Percentiles rank a stretch among this genome's conserved stretches.
These are phyloP conservation scores for Prinsepia uniflora DNA, from an alignment of 306 rosid species.

Conservation along the genomic window DNA sequence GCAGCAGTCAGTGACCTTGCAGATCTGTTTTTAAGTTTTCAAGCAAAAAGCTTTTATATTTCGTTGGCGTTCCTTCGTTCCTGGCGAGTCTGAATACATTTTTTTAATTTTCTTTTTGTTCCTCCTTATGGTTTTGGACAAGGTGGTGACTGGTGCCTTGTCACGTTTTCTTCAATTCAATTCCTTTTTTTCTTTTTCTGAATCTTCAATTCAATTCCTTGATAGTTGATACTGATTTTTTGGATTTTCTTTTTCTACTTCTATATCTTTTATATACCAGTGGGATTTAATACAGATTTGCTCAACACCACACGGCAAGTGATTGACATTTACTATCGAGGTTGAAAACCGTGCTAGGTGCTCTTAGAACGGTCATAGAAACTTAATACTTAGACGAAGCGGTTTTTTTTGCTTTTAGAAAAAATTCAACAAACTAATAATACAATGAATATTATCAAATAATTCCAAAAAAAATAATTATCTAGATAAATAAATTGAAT, in stretches of 20 bases:
- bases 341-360: too few species aligned
- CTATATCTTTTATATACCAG: background rate
- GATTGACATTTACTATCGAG: too few species aligned
- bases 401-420: too few species aligned
- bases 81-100: background rate
- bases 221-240: background rate
- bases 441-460: too few species aligned
- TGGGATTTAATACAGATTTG: too few species aligned
- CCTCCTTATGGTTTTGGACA: background rate
- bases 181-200: too few species aligned
- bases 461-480: too few species aligned
- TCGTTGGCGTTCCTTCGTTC: background rate
- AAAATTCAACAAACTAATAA: too few species aligned
- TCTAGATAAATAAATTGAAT: too few species aligned
- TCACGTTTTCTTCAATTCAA: background rate
- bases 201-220: background rate
- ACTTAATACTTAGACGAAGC: too few species aligned
- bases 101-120: background rate
- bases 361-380: too few species aligned
- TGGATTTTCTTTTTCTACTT: background rate
- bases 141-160: background rate
- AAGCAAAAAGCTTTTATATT: background rate
- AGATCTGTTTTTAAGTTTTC: constrained; percentile 15
- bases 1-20: constrained; percentile 7
- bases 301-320: too few species aligned